phyloP scores from a whole-genome alignment of 148 eudicot genomes.

The Diospyros kaki region DNA sequence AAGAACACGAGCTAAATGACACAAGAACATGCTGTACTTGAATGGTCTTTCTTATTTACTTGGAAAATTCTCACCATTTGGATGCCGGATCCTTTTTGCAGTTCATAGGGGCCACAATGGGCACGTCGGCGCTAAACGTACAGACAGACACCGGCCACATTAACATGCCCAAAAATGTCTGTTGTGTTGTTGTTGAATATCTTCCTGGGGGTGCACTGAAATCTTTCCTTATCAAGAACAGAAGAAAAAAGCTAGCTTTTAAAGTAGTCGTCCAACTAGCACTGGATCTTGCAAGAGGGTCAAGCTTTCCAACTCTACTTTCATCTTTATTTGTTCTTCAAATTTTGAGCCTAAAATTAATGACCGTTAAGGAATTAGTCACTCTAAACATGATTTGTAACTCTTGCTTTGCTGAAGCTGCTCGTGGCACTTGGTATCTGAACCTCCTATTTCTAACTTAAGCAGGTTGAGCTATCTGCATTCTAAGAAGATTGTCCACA shows the following conservation, averaged over 20 bases:
- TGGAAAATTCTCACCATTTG: neutral
- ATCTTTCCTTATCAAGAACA: constrained; percentile 70
- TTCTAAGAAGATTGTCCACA: constrained; percentile 71
- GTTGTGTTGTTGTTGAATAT: constrained; percentile 88
- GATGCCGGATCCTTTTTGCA: constrained; percentile 27
- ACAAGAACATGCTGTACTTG: neutral
- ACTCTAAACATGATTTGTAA: constrained; percentile 3
- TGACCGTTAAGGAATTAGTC: neutral
- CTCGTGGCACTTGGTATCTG: neutral
- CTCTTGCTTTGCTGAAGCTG: neutral
- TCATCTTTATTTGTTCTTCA: neutral
- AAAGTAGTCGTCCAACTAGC: constrained; percentile 80
- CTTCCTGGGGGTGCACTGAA: constrained; percentile 92
- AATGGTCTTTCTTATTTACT: neutral
- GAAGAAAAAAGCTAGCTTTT: constrained; percentile 77
- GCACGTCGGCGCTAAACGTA: constrained; percentile 63
- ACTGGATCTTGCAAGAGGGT: constrained; percentile 92
- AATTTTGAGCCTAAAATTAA: neutral
- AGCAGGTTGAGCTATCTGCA: constrained; percentile 80
- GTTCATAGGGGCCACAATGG: constrained; percentile 94
- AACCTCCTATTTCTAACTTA: constrained; percentile 3
- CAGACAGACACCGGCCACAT: constrained; percentile 78
- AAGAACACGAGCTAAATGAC: neutral
- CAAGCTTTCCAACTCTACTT: constrained; percentile 14
- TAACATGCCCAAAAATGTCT: constrained; percentile 70